Base-by-base conservation (phyloP, 2,329 filamentous ascomycete genomes). In the Cercospora beticola region DNA sequence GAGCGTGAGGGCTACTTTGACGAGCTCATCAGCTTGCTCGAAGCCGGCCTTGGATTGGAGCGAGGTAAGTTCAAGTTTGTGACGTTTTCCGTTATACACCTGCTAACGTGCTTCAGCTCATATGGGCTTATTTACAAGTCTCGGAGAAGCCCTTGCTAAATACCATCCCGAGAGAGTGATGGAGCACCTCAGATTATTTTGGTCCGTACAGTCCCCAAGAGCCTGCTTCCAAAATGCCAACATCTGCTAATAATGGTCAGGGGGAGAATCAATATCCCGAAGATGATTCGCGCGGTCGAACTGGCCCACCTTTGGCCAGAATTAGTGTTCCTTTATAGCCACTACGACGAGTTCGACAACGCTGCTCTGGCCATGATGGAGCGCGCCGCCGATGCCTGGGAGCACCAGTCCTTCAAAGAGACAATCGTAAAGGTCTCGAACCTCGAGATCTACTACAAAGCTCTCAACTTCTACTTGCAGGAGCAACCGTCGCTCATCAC, bases 341-440 rank as follows among this genome's bases (percentile, higher is more conserved):
- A 99, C 82, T 98, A 97, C 77, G 96, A 99, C 74, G 96, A 99
- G 79, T 97, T 91, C 81, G 96, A 99, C 82, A 98, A 99, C 78
- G 95, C 95, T 56, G 93, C 94, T 59, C 87, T 99, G 65, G 93
- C 95, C 18, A 97, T 99, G 84, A 99, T 99, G 88, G 95, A 99
- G 85, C 92, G 93, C 74, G 92, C 95, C 12, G 90, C 96, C 73
- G 96, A 98, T 84, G 94, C 95, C 1, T 99, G 95, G 95, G 96
- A 99, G 81, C 95, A 99, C 83, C 93, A 97, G 80, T 95, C 96
- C 60, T 99, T 99, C 89, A 99, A 99, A 86, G 96, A 99, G 79
- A 98, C 97, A 62, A 87, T 97, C 67, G 89, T 97, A 83, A 99
- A 99, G 87, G 94, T 97, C 73, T 92, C 94, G 77, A 99, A 99